A percentile compares a stretch with the other conserved stretches of the same genome.
These are phyloP conservation scores for Monosporascus sp. DNA, from an alignment of 2,329 filamentous ascomycete genomes.

Conservation along the genomic window DNA sequence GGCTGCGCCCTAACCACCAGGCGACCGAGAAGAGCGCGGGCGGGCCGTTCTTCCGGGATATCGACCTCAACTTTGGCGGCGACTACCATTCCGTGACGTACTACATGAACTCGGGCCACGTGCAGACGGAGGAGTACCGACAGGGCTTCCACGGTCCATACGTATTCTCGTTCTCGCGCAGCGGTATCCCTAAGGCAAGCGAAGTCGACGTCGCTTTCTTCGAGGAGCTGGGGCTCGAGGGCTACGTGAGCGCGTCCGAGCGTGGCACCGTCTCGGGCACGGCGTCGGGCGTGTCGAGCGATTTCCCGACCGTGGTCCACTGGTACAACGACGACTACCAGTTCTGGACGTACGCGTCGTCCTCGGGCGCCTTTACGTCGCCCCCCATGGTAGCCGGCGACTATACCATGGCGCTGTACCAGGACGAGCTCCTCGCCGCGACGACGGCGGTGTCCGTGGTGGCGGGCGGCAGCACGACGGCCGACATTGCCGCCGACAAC, in stretches of 20 bases:
- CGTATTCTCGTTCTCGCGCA: slow-evolving; percentile 48
- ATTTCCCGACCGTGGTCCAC: slow-evolving; percentile 48
- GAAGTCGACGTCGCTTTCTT: slow-evolving; percentile 51
- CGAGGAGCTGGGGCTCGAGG: slow-evolving; percentile 42
- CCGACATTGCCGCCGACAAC: slow-evolving; percentile 39
- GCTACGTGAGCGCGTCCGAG: slow-evolving; percentile 42
- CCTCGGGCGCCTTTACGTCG: slow-evolving; percentile 44
- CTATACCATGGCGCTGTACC: slow-evolving; percentile 56
- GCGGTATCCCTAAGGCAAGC: slow-evolving; percentile 36
- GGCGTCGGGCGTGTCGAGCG: slow-evolving; percentile 42
- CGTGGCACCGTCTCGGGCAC: slow-evolving; percentile 50
- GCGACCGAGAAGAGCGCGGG: slow-evolving; percentile 52
- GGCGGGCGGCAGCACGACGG: slow-evolving; percentile 39
- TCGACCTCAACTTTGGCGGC: slow-evolving; percentile 50
- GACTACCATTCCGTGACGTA: slow-evolving; percentile 48
- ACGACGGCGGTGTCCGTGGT: slow-evolving; percentile 38
- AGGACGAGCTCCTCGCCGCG: slow-evolving; percentile 47
- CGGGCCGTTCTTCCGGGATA: slow-evolving; percentile 51
- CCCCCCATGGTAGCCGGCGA: slow-evolving; percentile 54
- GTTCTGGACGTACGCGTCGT: slow-evolving; percentile 50
- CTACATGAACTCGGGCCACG: slow-evolving; percentile 57
- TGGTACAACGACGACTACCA: slow-evolving; percentile 52
- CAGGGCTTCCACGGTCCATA: slow-evolving; percentile 55
- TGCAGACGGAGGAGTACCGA: slow-evolving; percentile 49
- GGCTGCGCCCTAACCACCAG: slow-evolving; percentile 30